A percentile compares a stretch with the other conserved stretches of the same genome.
phyloP scores from a whole-genome alignment of 805 yeast genomes.

The Martiniozyma abietophila region DNA sequence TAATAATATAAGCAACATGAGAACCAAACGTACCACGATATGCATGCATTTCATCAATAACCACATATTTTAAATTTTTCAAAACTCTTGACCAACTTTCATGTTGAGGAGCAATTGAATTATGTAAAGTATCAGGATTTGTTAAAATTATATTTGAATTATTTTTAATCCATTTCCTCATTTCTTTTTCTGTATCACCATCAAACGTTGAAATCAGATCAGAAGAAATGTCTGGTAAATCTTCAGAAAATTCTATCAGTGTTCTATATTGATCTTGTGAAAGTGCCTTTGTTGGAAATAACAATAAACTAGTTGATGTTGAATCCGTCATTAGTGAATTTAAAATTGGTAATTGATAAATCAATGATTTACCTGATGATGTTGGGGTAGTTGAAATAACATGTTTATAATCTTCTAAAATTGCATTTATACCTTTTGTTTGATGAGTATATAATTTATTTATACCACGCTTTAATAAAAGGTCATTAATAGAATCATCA shows the following conservation, averaged over 20 bases:
- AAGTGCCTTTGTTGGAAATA: slow-evolving; percentile 94
- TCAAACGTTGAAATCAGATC: slow-evolving; percentile 52
- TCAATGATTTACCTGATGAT: slow-evolving; percentile 90
- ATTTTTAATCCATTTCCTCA: slow-evolving; percentile 45
- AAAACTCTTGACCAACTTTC: slow-evolving; percentile 66
- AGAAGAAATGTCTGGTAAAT: slow-evolving; percentile 7
- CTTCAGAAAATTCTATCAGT: slow-evolving; percentile 31
- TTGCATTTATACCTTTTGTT: slow-evolving; percentile 55
- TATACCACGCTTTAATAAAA: slow-evolving; percentile 31
- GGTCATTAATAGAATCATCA: slow-evolving; percentile 38
- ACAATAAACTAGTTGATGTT: slow-evolving; percentile 63
- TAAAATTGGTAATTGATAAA: slow-evolving; percentile 82
- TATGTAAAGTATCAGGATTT: slow-evolving; percentile 90
- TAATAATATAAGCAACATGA: slow-evolving; percentile 78
- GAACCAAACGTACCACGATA: slow-evolving; percentile 90
- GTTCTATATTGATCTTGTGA: slow-evolving; percentile 95
- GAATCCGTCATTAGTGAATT: slow-evolving; percentile 34
- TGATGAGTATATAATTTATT: slow-evolving; percentile 71
- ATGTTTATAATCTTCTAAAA: slow-evolving; percentile 45
- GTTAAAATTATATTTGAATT: slow-evolving; percentile 78
- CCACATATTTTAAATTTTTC: slow-evolving; percentile 55
- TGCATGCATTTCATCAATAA: slow-evolving; percentile 80
- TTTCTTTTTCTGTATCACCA: slow-evolving; percentile 74
- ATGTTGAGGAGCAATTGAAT: slow-evolving; percentile 73
- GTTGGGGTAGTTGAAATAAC: slow-evolving; percentile 92